Conservation (phyloP, 2,329 filamentous ascomycete genomes). For the Calonectria pseudoreteaudii region DNA sequence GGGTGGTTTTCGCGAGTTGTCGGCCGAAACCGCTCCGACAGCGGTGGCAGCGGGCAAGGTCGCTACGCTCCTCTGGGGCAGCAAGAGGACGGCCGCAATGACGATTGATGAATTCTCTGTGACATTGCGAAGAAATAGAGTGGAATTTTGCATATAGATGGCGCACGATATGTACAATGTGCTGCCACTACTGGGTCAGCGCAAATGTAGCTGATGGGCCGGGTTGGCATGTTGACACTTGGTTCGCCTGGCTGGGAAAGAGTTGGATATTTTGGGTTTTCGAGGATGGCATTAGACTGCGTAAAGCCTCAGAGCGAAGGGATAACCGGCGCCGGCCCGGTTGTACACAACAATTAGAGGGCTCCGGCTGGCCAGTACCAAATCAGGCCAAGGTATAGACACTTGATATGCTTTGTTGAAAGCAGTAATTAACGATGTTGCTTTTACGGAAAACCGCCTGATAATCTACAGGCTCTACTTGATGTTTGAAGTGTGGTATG, state of each 20-base stretch:
- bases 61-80: slow-evolving; percentile 57
- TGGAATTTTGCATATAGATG: slow-evolving; percentile 55
- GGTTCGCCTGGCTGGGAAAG: slow-evolving; percentile 14
- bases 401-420: neutral
- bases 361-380: slow-evolving; percentile 16
- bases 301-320: slow-evolving; percentile 31
- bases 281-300: slow-evolving; percentile 35
- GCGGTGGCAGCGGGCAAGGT: slow-evolving; percentile 54
- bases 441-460: neutral
- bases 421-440: neutral
- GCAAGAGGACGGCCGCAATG: slow-evolving; percentile 50
- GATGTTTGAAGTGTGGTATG: neutral
- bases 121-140: slow-evolving; percentile 39
- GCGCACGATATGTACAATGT: slow-evolving; percentile 36
- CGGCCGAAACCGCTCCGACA: slow-evolving; percentile 52
- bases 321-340: slow-evolving; percentile 24
- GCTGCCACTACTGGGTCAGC: slow-evolving; percentile 31
- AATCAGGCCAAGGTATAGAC: neutral
- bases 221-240: neutral
- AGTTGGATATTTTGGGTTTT: slow-evolving; percentile 20
- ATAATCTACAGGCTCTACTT: neutral
- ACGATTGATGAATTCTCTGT: slow-evolving; percentile 37
- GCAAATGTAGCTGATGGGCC: slow-evolving; percentile 14
- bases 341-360: slow-evolving; percentile 33
- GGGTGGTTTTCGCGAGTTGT: slow-evolving; percentile 62